Evolutionary conservation across 2,329 filamentous ascomycete genomes (phyloP).

Genomic region (Aspergillus phoenicis): DNA sequence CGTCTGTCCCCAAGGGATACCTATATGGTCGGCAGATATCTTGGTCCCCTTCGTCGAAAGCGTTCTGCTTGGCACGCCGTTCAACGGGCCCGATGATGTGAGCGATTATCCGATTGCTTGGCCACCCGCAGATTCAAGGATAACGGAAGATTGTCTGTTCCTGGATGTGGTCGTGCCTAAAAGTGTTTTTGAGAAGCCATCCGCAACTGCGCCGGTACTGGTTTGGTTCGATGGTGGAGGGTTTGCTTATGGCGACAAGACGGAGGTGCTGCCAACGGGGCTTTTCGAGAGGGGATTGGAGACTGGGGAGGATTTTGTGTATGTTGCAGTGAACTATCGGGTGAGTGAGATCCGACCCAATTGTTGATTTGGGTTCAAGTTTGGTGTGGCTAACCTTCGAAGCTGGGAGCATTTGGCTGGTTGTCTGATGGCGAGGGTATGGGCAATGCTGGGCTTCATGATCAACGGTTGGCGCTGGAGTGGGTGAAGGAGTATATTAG

Average conservation of each 20-base stretch:
- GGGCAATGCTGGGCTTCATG: slow-evolving; percentile 54
- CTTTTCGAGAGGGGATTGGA: slow-evolving; percentile 46
- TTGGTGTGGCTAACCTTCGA: slow-evolving; percentile 7
- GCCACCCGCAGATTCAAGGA: slow-evolving; percentile 26
- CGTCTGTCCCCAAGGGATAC: slow-evolving; percentile 50
- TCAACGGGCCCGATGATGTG: slow-evolving; percentile 25
- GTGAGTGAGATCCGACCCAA: slow-evolving; percentile 22
- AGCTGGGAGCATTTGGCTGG: slow-evolving; percentile 54
- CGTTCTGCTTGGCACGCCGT: slow-evolving; percentile 15
- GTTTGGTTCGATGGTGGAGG: slow-evolving; percentile 37
- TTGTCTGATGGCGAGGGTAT: slow-evolving; percentile 50
- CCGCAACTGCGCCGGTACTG: slow-evolving; percentile 34
- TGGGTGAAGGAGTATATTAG: slow-evolving; percentile 60
- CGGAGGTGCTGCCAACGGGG: slow-evolving; percentile 38
- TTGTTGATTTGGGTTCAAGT: too few relatives aligned
- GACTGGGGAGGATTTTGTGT: slow-evolving; percentile 44
- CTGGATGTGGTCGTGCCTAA: slow-evolving; percentile 41
- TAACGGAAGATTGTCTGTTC: slow-evolving; percentile 43
- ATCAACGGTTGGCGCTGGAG: slow-evolving; percentile 59
- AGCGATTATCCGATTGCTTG: slow-evolving; percentile 24
- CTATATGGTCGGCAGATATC: slow-evolving; percentile 47
- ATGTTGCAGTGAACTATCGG: slow-evolving; percentile 53
- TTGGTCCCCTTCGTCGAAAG: slow-evolving; percentile 23
- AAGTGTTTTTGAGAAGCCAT: slow-evolving; percentile 32
- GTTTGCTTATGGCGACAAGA: slow-evolving; percentile 22